Percentiles rank a stretch among this genome's conserved stretches.
Conservation (phyloP, 2,329 filamentous ascomycete genomes). For the Bipolaris victoriae region DNA sequence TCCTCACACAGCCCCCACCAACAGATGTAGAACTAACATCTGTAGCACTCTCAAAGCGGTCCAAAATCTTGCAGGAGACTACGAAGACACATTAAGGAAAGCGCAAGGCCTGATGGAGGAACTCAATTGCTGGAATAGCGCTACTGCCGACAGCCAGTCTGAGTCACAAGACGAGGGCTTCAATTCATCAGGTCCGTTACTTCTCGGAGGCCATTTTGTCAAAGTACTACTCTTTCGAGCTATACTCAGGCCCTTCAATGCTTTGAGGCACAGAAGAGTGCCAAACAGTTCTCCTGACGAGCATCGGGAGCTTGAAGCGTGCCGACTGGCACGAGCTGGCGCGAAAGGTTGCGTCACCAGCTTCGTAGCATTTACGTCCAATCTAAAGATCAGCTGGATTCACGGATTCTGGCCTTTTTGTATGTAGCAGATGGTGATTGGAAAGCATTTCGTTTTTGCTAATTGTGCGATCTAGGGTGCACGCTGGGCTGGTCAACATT, state of each 20-base stretch:
- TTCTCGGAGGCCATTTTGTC: conserved; percentile 1
- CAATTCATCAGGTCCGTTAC: neutral
- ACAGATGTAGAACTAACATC: neutral
- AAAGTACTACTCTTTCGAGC: conserved; percentile 6
- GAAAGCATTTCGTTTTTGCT: neutral
- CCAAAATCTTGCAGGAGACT: neutral
- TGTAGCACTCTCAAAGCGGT: neutral
- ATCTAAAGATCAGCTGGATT: neutral
- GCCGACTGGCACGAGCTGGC: neutral
- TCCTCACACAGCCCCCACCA: neutral
- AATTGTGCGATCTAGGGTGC: neutral
- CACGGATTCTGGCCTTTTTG: conserved; percentile 4
- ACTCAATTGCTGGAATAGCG: neutral
- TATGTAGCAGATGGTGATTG: neutral
- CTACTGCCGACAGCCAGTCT: neutral
- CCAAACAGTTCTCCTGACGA: neutral
- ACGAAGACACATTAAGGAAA: neutral
- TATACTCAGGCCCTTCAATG: neutral
- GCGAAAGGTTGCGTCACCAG: conserved; percentile 1
- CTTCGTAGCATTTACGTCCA: neutral
- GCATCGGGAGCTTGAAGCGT: conserved; percentile 1
- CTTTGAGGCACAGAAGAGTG: neutral
- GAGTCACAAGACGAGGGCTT: neutral
- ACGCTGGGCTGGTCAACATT: conserved; percentile 1
- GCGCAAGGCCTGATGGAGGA: conserved; percentile 3